phyloP scores from a whole-genome alignment of 2,329 filamentous ascomycete genomes.

The Ophiosphaerella narmari region DNA sequence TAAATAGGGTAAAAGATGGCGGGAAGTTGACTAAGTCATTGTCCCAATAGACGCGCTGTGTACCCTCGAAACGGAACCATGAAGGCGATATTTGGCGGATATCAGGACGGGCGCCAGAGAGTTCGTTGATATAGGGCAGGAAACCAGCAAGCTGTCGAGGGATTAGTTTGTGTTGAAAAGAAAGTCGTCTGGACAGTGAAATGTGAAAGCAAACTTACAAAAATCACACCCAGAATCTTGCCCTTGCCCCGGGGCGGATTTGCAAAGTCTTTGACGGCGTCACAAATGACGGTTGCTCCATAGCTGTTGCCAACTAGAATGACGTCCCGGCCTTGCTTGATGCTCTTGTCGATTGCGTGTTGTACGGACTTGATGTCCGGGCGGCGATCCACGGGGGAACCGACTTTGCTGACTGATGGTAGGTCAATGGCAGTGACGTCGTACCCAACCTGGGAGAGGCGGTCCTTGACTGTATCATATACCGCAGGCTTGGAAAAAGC shows the following conservation, averaged over 20 bases:
- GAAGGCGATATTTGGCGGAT: constrained; percentile 21
- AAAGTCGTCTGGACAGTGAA: too few species aligned
- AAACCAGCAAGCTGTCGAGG: constrained; percentile 20
- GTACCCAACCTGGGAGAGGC: constrained; percentile 20
- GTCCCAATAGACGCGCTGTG: constrained; percentile 17
- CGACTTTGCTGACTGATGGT: constrained; percentile 25
- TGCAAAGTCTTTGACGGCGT: constrained; percentile 26
- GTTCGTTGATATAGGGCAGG: constrained; percentile 25
- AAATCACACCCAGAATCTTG: constrained; percentile 23
- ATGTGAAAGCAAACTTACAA: constrained; percentile 1
- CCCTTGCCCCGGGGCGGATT: constrained; percentile 5
- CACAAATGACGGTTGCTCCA: constrained; percentile 30
- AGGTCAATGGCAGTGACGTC: constrained; percentile 19
- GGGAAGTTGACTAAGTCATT: constrained; percentile 14
- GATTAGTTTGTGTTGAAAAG: background rate
- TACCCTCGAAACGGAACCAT: constrained; percentile 22
- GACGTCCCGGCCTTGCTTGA: constrained; percentile 23
- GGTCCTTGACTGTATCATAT: constrained; percentile 19
- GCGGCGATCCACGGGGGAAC: constrained; percentile 9
- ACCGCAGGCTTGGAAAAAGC: constrained; percentile 29
- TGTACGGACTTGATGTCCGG: constrained; percentile 24
- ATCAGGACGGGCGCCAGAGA: constrained; percentile 13
- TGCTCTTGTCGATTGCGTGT: constrained; percentile 9
- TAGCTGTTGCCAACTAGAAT: constrained; percentile 37
- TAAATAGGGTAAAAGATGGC: constrained; percentile 27